These are phyloP conservation scores for Pseudogymnoascus sp. DNA, from an alignment of 2,329 filamentous ascomycete genomes.

Conservation along the genomic window DNA sequence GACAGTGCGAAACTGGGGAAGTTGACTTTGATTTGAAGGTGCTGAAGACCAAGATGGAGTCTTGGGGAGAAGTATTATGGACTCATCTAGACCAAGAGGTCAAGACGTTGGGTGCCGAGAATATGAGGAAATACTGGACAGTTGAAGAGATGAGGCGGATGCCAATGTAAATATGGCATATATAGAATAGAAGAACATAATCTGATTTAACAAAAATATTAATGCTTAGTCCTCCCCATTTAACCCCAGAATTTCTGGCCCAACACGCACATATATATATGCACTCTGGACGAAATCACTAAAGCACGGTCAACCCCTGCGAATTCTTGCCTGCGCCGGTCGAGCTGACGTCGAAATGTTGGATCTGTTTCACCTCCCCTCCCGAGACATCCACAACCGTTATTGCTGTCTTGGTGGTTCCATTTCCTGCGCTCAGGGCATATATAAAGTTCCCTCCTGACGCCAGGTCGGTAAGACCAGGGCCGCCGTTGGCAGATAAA, in stretches of 20 bases:
- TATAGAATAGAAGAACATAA: neutral
- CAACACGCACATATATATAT: neutral
- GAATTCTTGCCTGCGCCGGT: neutral
- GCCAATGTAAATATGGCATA: constrained; percentile 47
- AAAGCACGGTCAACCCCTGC: neutral
- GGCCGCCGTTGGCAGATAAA: constrained; percentile 35
- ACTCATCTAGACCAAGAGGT: constrained; percentile 81
- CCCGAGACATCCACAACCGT: constrained; percentile 32
- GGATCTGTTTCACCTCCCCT: neutral
- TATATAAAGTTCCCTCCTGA: constrained; percentile 49
- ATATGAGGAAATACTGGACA: constrained; percentile 80
- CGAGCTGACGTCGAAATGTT: neutral
- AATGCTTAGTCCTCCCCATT: neutral
- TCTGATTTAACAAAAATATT: neutral
- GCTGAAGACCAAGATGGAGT: constrained; percentile 65
- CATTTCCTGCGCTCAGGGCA: constrained; percentile 33
- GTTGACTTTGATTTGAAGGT: constrained; percentile 46
- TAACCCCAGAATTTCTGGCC: neutral
- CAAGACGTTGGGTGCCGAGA: constrained; percentile 66
- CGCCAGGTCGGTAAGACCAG: constrained; percentile 47
- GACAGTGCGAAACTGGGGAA: constrained; percentile 54
- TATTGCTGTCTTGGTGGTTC: constrained; percentile 24
- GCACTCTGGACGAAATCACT: neutral
- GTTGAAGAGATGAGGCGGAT: constrained; percentile 64
- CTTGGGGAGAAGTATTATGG: constrained; percentile 73